phyloP scores from a whole-genome alignment of 2,329 filamentous ascomycete genomes.

The Juglanconis juglandina region DNA sequence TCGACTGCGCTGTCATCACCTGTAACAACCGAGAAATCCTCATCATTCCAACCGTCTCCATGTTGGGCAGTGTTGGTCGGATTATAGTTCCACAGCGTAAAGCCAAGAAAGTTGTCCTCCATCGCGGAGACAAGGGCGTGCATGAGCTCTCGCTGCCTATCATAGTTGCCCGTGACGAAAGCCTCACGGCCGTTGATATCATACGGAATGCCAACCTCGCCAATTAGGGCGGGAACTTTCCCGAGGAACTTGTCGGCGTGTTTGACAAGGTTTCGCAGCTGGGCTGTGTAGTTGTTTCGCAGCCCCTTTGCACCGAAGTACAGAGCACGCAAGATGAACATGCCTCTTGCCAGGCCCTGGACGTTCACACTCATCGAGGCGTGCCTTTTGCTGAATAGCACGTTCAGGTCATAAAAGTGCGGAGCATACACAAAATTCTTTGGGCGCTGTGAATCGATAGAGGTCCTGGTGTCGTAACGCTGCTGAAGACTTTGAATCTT shows the following conservation, averaged over 20 bases:
- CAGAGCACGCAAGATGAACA: conserved; percentile 38
- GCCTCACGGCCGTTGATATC: conserved; percentile 36
- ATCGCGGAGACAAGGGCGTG: conserved; percentile 37
- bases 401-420: conserved; percentile 42
- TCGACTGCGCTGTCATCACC: conserved; percentile 30
- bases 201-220: conserved; percentile 39
- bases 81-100: conserved; percentile 40
- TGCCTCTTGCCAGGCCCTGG: conserved; percentile 37
- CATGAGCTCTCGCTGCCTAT: conserved; percentile 37
- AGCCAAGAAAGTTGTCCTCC: conserved; percentile 36
- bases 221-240: conserved; percentile 34
- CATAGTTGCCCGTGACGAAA: conserved; percentile 36
- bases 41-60: conserved; percentile 41
- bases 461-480: conserved; percentile 26
- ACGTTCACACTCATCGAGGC: conserved; percentile 37
- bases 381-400: conserved; percentile 35
- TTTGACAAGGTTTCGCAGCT: conserved; percentile 34
- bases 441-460: conserved; percentile 27
- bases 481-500: conserved; percentile 17
- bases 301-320: conserved; percentile 37
- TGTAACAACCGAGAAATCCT: conserved; percentile 40
- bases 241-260: conserved; percentile 32
- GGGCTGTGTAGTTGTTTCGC: conserved; percentile 36
- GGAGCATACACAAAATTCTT: conserved; percentile 38
- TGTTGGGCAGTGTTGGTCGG: conserved; percentile 35